Conservation (phyloP, 179 eudicot genomes). For the Actinidia arguta region DNA sequence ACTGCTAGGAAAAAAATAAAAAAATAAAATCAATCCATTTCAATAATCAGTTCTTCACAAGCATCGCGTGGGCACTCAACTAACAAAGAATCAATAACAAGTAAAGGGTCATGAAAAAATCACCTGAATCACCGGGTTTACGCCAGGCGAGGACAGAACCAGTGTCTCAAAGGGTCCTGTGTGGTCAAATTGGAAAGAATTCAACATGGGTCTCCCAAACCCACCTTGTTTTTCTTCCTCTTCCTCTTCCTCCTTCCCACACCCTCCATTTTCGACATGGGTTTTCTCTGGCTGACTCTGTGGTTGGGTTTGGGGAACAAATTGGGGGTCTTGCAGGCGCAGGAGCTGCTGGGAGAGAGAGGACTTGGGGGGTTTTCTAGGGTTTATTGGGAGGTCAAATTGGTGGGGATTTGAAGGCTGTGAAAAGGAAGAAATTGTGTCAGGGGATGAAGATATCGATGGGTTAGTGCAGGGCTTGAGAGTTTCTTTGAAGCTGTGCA, state of each 20-base stretch:
- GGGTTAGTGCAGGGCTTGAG: conserved; percentile 64
- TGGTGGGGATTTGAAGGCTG: conserved; percentile 28
- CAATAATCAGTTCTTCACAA: no score
- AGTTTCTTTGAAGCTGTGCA: conserved; percentile 59
- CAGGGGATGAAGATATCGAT: conserved; percentile 33
- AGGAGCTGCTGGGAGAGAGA: conserved; percentile 79
- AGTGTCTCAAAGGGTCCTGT: conserved; percentile 57
- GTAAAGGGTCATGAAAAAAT: background rate
- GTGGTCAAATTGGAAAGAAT: conserved; percentile 52
- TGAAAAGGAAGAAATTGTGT: conserved; percentile 27
- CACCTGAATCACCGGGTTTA: conserved; percentile 30
- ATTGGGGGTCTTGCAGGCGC: conserved; percentile 54
- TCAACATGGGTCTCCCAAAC: conserved; percentile 48
- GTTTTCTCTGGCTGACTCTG: conserved; percentile 19
- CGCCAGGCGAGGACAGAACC: conserved; percentile 27
- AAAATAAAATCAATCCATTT: no score
- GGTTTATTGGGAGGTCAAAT: conserved; percentile 26
- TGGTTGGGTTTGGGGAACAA: conserved; percentile 30
- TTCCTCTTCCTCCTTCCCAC: conserved; percentile 28
- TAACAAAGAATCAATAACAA: background rate
- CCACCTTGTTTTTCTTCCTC: conserved; percentile 32
- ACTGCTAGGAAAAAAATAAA: no score
- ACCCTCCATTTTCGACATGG: conserved; percentile 21
- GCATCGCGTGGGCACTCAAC: no score
- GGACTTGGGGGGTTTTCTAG: conserved; percentile 84